Base-by-base conservation (phyloP, 306 rosid genomes). In the Vigna mungo region DNA sequence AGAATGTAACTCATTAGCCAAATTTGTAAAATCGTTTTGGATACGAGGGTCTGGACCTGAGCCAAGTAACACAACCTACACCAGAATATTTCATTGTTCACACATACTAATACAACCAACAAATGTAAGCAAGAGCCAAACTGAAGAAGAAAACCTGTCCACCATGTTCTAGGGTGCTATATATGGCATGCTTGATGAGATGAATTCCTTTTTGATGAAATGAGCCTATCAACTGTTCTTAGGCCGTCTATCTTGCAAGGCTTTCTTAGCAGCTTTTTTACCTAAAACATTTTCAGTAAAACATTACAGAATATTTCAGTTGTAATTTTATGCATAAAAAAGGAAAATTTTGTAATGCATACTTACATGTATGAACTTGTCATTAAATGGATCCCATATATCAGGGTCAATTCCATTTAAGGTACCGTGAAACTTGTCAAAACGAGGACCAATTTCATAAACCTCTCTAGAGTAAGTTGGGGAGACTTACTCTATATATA, bases 21-120 rank as follows among this genome's bases (percentile, higher is more conserved):
- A 83, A 84, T 87, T 81, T 75, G 56, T 91, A 80, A 93, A 93
- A 64, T 93, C 96, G 75, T 88, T 85, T 79, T 93, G 98, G 84
- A 93, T 84, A 70, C 87, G 85, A 70, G 93, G 89, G 82, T 93
- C 98, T 36, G 97, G 98, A 83, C 97, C 98, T 80, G 98, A 91
- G 75, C 98, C 98, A 78, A 93, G 98, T 75, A 93, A 85, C 20
- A 89, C 98, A 71, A 84, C 93, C 98, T 93, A 88, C 82, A 76
- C 67, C 78, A 55, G 52, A 44, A 75, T 18, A 44, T 71, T 62
- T 39, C 65, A 78, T 5, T 30, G 68, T 20, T 3, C 44, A 36
- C 32, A 58, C 58, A 51, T 17, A n/a, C n/a, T 47, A 10, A 70
- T 23, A 54, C 68, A 52, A 52, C 41, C 13, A 41, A 39, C 4